These are phyloP conservation scores for Lactuca sativa DNA, from an alignment of 129 eudicot genomes.

Conservation along the genomic window DNA sequence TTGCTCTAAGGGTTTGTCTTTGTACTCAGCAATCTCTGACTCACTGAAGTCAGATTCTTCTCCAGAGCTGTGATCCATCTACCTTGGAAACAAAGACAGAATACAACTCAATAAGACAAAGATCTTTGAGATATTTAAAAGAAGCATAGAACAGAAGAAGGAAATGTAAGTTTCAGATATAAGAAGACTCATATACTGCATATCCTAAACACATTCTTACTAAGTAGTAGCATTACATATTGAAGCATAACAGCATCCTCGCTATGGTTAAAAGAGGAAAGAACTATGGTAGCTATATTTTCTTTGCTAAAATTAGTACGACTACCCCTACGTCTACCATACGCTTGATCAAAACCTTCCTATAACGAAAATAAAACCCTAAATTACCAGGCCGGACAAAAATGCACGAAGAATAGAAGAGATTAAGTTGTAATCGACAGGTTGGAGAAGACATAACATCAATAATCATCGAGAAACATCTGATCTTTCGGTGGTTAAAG, in stretches of 20 bases:
- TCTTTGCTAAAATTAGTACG: too few species aligned
- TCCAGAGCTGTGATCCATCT: conserved; percentile 77
- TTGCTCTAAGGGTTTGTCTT: conserved; percentile 67
- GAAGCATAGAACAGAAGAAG: background rate
- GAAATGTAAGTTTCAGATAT: background rate
- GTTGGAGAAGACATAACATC: too few species aligned
- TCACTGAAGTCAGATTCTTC: conserved; percentile 91
- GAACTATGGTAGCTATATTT: too few species aligned
- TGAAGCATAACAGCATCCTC: background rate
- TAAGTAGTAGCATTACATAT: background rate
- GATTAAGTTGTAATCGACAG: background rate
- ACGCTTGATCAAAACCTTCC: conserved; percentile 5
- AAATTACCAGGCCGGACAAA: conserved; percentile 1
- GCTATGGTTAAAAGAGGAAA: background rate
- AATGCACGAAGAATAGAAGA: conserved; percentile 3
- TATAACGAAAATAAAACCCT: conserved; percentile 17
- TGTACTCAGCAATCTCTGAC: conserved; percentile 70
- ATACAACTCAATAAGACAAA: background rate
- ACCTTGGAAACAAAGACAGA: conserved; percentile 11
- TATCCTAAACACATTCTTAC: background rate
- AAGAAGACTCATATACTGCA: background rate
- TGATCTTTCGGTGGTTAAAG: background rate
- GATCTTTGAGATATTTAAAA: background rate
- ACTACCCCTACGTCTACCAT: background rate
- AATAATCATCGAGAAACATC: background rate